Base-by-base conservation (phyloP, 1,284 basidiomycete genomes). In the Pseudozyma sp. region DNA sequence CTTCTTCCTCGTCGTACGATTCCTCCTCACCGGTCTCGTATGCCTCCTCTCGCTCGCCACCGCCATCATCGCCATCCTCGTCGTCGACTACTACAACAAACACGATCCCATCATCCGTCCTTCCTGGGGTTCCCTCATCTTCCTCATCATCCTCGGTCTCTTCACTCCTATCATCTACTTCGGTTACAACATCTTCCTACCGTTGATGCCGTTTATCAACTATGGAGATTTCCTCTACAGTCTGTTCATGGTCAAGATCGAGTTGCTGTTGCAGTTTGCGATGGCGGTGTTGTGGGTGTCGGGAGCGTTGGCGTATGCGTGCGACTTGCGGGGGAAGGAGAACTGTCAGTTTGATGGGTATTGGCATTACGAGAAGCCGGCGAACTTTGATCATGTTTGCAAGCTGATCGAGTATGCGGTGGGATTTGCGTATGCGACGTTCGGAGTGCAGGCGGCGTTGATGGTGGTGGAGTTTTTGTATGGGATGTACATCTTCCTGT, bases 321-420 rank as follows among this genome's bases (percentile, higher is more conserved):
- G 54, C 51, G 85, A 85, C 58, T 53, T 85, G 44, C 73, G 84
- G 17, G 85, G 85, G 1, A 61, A 65, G 24, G 84, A 85, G 49
- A 85, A 85, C 64, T 85, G 85, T 52, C 61, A 68, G 45, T 84
- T 84, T 61, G 84, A 85, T 52, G 84, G 84, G 2, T 85, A 85
- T 68, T 84, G 79, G 71, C 85, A 85, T 62, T 85, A 85, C 63
- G 64, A 82, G 16, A 82, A 84, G 67, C 85, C 85, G 0, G 62
- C 54, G 42, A 77, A 85, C 63, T 85, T 85, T 61, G 54, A 73
- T 17, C 77, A 84, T 47, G 79, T 82, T 47, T 85, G 85, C 76
- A 74, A 84, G 40, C 72, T 84, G 34, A 82, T 83, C 67, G 83
- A 85, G 65, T 83, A 79, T 67, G 70, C 67, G n/a, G 80, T 83